Percentiles rank a stretch among this genome's conserved stretches.
These are phyloP conservation scores for Barbarea vulgaris DNA, from an alignment of 345 rosid species.

Conservation along the genomic window DNA sequence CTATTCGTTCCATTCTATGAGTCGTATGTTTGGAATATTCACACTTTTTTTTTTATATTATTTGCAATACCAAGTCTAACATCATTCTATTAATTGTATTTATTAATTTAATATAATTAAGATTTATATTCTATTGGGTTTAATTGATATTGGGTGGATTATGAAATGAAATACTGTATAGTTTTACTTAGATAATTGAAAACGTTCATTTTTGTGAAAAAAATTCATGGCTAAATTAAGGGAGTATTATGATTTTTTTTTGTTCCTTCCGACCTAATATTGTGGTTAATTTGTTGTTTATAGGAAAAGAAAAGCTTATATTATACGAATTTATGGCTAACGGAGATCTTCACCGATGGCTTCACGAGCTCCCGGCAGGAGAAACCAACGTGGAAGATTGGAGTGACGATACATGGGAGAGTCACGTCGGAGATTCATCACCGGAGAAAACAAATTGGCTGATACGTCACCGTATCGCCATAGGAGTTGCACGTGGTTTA, in stretches of 20 bases:
- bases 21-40: background rate
- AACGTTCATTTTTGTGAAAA: background rate
- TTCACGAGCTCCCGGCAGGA: conserved; percentile 90
- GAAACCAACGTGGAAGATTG: conserved; percentile 87
- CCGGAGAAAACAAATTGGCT: conserved; percentile 72
- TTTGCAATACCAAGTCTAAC: background rate
- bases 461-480: conserved; percentile 79
- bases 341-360: conserved; percentile 90
- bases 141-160: background rate
- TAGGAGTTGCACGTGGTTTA: conserved; percentile 90
- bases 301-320: conserved; percentile 80
- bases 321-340: conserved; percentile 81
- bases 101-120: background rate
- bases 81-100: background rate
- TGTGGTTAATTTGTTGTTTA: conserved; percentile 11
- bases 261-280: background rate
- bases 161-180: background rate
- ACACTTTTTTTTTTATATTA: background rate
- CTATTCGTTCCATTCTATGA: background rate
- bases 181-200: background rate
- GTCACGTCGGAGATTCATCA: conserved; percentile 38
- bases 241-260: background rate
- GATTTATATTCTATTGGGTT: background rate
- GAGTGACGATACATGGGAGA: conserved; percentile 95
- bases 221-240: background rate